Base-by-base conservation (phyloP, 306 rosid genomes). In the Pterocarpus santalinus region DNA sequence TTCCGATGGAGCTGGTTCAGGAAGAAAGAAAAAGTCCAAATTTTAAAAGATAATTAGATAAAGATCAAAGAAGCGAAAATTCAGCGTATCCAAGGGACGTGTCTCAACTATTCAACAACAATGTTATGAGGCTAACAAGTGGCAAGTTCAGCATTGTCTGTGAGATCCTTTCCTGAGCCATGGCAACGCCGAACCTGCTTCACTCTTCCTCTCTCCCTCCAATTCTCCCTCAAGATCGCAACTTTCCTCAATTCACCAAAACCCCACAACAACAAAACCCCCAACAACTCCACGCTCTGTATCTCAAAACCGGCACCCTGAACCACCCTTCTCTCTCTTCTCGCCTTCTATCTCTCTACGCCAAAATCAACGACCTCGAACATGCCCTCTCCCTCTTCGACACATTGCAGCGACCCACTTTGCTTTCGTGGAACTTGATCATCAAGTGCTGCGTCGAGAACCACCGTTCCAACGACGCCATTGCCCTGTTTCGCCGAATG, bases 381-480 rank as follows among this genome's bases (percentile, higher is more conserved):
- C 85, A 82, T 75, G 91, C 87, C 15, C 86, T 58, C 28, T 79
- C 85, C 75, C 71, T 89, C 39, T 89, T 89, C 57, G 63, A 80
- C 49, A 53, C 44, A 55, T 79, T 90, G 32, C 75, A 11, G 2
- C n/a, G 39, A 51, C 91, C 91, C 69, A 52, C 71, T 47, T 46
- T 89, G 58, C 43, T 89, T 36, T 83, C 87, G 28, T 89, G 86
- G 87, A 88, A 85, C 78, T 8, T 87, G 22, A 79, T 89, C 76
- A 77, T 89, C 90, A 89, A 71, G 52, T 81, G 85, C 80, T 75
- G 80, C 63, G 73, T 87, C 17, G 69, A 68, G 33, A 85, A 87
- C 74, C 88, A 83, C 3, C 86, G 85, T 13, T 91, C 92, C 1
- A 57, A 89, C 38, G 85, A 89, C 60, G 88, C 92, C 58, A 44